These are phyloP conservation scores for Dittrichia graveolens DNA, from an alignment of 129 eudicot genomes.

Conservation along the genomic window DNA sequence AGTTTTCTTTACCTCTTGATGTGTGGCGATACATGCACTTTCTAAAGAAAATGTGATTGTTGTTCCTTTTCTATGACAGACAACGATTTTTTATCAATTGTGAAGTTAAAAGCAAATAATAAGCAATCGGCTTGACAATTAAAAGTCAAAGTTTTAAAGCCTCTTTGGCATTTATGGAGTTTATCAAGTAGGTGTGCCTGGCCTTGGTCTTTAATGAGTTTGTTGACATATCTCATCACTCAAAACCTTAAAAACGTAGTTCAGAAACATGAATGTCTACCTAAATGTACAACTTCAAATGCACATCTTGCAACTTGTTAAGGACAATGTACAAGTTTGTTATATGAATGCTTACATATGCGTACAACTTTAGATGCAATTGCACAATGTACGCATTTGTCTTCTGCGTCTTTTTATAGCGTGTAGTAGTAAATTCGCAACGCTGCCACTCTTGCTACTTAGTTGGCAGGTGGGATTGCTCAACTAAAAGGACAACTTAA, in stretches of 20 bases:
- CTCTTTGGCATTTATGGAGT: constrained; percentile 49
- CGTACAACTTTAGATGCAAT: constrained; percentile 16
- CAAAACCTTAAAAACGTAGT: constrained; percentile 47
- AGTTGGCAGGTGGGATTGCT: not conserved
- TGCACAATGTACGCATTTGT: constrained; percentile 4
- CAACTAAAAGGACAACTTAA: constrained; percentile 3
- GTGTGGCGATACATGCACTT: not conserved
- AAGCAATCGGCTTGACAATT: constrained; percentile 23
- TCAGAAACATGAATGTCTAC: constrained; percentile 39
- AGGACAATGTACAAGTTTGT: constrained; percentile 16
- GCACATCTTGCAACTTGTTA: constrained; percentile 15
- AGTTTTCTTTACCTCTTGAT: not conserved
- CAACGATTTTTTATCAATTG: constrained; percentile 9
- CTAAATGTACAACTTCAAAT: constrained; percentile 39
- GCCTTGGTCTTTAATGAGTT: constrained; percentile 73
- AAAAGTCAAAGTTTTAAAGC: constrained; percentile 29
- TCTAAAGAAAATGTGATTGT: constrained; percentile 2
- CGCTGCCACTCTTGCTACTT: not conserved
- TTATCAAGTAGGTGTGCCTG: constrained; percentile 47
- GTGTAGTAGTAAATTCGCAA: constrained; percentile 9
- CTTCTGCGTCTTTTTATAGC: not conserved
- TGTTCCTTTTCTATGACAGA: constrained; percentile 17
- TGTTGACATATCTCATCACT: constrained; percentile 55
- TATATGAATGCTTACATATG: not conserved
- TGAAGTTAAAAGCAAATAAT: not conserved